These are phyloP conservation scores for Lanmaoa pseudosensibilis DNA, from an alignment of 768 basidiomycete genomes.

Conservation along the genomic window DNA sequence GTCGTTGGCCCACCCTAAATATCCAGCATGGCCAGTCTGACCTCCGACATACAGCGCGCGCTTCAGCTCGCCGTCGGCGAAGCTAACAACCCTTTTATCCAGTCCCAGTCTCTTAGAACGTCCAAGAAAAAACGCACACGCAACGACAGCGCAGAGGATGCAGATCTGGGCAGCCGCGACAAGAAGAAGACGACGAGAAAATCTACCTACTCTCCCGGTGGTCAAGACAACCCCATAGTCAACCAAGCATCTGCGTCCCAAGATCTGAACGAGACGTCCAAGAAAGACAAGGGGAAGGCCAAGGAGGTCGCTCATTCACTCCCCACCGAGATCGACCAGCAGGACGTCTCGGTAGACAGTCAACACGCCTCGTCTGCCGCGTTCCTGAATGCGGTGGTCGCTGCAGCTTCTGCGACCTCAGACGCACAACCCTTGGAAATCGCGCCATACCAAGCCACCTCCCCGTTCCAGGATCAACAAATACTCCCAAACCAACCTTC, in stretches of 20 bases:
- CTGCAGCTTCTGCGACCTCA: constrained; percentile 57
- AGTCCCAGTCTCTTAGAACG: constrained; percentile 22
- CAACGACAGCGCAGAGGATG: constrained; percentile 12
- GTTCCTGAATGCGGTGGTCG: constrained; percentile 64
- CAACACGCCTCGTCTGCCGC: constrained; percentile 54
- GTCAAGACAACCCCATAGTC: constrained; percentile 19
- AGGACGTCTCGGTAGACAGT: constrained; percentile 28
- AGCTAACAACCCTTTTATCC: constrained; percentile 41
- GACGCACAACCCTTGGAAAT: constrained; percentile 32
- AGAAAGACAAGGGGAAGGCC: constrained; percentile 37
- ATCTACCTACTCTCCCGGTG: background rate
- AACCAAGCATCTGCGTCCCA: constrained; percentile 1
- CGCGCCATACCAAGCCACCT: constrained; percentile 30
- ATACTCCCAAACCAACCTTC: constrained; percentile 27
- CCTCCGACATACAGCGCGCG: constrained; percentile 50
- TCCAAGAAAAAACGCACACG: constrained; percentile 39
- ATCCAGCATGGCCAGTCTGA: constrained; percentile 32
- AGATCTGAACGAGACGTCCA: constrained; percentile 16
- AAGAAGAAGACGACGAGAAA: constrained; percentile 39
- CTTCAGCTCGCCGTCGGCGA: constrained; percentile 50
- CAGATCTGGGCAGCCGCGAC: constrained; percentile 20
- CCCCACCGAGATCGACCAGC: constrained; percentile 29
- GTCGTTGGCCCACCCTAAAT: constrained; percentile 43
- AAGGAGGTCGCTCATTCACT: constrained; percentile 36
- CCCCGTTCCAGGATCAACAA: constrained; percentile 36